phyloP scores from a whole-genome alignment of 192 early-diverging fungal species.

The Podila epicladia region DNA sequence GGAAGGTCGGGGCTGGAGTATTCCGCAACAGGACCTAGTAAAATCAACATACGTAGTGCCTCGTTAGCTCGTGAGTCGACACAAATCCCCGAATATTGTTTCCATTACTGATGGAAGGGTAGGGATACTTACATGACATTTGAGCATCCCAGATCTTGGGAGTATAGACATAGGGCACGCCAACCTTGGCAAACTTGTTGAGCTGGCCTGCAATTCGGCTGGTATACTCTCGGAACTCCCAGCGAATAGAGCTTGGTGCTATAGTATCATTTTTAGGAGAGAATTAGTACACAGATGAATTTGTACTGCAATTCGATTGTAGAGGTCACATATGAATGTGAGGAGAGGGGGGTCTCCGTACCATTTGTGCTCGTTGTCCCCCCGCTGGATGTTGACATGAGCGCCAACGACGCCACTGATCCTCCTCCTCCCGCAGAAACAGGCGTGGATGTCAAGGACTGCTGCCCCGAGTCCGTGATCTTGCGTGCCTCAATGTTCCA shows the following conservation, averaged over 20 bases:
- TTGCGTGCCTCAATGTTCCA: conserved; percentile 87
- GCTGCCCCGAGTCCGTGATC: conserved; percentile 46
- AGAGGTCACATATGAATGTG: too few relatives aligned
- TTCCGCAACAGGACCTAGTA: conserved; percentile 70
- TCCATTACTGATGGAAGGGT: too few relatives aligned
- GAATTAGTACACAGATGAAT: too few relatives aligned
- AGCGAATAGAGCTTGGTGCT: conserved; percentile 41
- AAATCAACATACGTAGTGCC: too few relatives aligned
- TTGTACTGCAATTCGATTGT: too few relatives aligned
- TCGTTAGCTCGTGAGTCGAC: too few relatives aligned
- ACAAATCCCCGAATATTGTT: too few relatives aligned
- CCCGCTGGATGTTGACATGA: too few relatives aligned
- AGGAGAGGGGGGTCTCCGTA: too few relatives aligned
- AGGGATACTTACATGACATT: conserved; percentile 55
- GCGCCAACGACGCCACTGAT: too few relatives aligned
- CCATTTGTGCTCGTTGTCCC: too few relatives aligned
- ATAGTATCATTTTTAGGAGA: neutral
- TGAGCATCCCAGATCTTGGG: conserved; percentile 83
- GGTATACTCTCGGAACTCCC: conserved; percentile 79
- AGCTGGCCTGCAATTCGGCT: conserved; percentile 71
- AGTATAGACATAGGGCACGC: conserved; percentile 70
- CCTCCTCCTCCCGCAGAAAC: neutral
- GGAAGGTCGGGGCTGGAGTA: conserved; percentile 78
- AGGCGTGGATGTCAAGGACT: neutral
- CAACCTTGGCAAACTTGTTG: conserved; percentile 70